Evolutionary conservation across 202 grass and related monocot genomes (phyloP), one percentile per base, ranked within the genome.

Genomic region (Setaria italica): DNA sequence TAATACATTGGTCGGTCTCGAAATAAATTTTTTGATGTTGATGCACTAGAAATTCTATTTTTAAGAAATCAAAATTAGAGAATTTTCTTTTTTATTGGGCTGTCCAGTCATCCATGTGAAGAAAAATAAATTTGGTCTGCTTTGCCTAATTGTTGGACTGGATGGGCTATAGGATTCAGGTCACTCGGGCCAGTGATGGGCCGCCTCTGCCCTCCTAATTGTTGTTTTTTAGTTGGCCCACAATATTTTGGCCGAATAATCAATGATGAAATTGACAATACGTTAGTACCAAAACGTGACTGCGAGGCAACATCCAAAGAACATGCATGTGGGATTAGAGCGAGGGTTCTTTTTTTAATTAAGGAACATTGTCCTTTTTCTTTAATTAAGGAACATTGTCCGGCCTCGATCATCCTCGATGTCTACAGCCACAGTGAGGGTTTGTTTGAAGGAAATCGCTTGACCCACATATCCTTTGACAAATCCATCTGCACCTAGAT

Each of bases 381-480:
- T 25, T 25, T 25, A 25, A 25, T 25, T 25, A 25, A 25, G 25
- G 25, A 25, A 25, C 25, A 25, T 25, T 25, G 25, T 25, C 25
- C 25, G 25, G 25, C 25, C 25, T 25, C 25, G 25, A 25, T 25
- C 25, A 25, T 25, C 25, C 25, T 25, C 25, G 25, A 25, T 25
- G 25, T 25, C 25, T 25, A 25, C 25, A 25, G 25, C 25, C 25
- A 25, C 25, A 25, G 25, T 25, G 25, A 13, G 20, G 56, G 54
- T 35, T 75, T 63, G 32, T n/a, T 35, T 20, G 2, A 29, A 82
- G 33, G 13, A 6, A 72, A 20, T 67, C 10, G 0, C 4, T 78
- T 82, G 66, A 63, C 37, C 47, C 43, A 3, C n/a, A 64, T 49
- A 29, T 30, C 8, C 32, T 76, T 89, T 70, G 70, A 76, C 70